Conservation (phyloP, 148 eudicot species). For the Camellia lanceoleosa region DNA sequence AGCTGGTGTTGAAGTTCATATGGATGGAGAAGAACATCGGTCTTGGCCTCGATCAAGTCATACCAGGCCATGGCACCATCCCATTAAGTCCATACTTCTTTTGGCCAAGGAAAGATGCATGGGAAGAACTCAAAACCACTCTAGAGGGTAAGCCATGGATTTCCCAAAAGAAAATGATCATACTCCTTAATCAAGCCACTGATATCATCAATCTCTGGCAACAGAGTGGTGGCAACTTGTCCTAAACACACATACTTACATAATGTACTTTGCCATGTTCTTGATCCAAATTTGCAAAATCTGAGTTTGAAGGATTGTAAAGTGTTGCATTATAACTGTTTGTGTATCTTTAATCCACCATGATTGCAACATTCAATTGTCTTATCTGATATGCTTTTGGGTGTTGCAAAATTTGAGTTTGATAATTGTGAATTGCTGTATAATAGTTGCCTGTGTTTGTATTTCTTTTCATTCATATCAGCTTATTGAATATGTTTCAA, state of each 20-base stretch:
- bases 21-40: conserved; percentile 99
- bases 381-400: neutral
- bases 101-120: conserved; percentile 96
- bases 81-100: conserved; percentile 83
- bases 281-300: neutral
- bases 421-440: neutral
- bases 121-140: conserved; percentile 83
- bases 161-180: conserved; percentile 87
- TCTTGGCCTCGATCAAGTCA: conserved; percentile 56
- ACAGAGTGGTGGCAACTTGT: conserved; percentile 78
- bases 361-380: neutral
- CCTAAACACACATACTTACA: conserved; percentile 18
- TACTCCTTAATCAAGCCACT: conserved; percentile 87
- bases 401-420: neutral
- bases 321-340: too few species aligned
- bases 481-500: too few species aligned
- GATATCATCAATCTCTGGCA: conserved; percentile 94
- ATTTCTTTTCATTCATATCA: too few species aligned
- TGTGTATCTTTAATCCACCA: too few species aligned
- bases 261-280: neutral
- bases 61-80: conserved; percentile 75
- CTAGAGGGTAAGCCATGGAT: conserved; percentile 91
- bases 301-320: too few species aligned
- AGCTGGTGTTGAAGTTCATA: conserved; percentile 74
- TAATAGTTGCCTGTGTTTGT: too few species aligned